A percentile compares a stretch with the other conserved stretches of the same genome.
phyloP scores from a whole-genome alignment of 345 rosid genomes.

The Euphorbia peplus region DNA sequence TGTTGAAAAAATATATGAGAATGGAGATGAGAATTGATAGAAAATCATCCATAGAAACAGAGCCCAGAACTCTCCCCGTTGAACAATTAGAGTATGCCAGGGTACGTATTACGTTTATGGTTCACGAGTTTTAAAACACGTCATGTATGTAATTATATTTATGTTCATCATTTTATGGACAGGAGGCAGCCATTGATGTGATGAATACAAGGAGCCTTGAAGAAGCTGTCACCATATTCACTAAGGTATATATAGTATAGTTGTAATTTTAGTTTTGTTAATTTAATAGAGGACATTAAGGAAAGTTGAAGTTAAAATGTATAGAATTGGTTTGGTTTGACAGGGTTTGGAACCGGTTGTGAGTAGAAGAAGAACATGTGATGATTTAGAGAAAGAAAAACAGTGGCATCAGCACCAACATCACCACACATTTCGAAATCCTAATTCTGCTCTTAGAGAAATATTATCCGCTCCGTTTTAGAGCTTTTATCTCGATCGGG shows the following conservation, averaged over 20 bases:
- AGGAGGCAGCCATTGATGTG: constrained; percentile 55
- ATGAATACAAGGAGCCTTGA: constrained; percentile 37
- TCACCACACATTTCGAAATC: neutral
- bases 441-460: neutral
- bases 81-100: constrained; percentile 43
- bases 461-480: constrained; percentile 38
- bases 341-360: constrained; percentile 40
- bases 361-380: neutral
- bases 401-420: neutral
- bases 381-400: neutral
- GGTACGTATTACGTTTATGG: constrained; percentile 18
- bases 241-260: constrained; percentile 32
- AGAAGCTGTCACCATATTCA: constrained; percentile 46
- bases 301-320: no score
- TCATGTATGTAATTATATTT: no score
- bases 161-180: neutral
- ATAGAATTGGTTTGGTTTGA: neutral
- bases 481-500: no score
- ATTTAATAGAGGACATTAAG: no score
- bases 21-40: constrained; percentile 20
- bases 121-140: no score
- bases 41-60: constrained; percentile 40
- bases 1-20: no score
- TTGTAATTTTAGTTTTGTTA: neutral
- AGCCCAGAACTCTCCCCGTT: constrained; percentile 45